phyloP scores from a whole-genome alignment of 768 basidiomycete species.

The Candolleomyces efflorescens region DNA sequence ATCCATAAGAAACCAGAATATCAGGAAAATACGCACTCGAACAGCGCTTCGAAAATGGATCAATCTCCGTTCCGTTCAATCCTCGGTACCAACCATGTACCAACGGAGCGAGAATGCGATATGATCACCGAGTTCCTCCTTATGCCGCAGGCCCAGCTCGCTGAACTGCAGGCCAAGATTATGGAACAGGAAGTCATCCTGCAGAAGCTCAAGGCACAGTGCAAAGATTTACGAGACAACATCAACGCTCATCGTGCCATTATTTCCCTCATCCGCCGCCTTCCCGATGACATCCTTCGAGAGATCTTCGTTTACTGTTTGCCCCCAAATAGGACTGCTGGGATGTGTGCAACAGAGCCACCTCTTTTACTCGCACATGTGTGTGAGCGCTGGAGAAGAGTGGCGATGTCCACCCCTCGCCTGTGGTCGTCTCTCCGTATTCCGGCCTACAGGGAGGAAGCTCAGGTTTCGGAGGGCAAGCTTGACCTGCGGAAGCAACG shows the following conservation, averaged over 20 bases:
- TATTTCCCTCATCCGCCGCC: background rate
- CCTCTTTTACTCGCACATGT: constrained; percentile 9
- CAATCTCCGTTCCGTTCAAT: background rate
- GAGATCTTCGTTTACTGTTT: constrained; percentile 11
- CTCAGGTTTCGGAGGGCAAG: background rate
- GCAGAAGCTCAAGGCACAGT: background rate
- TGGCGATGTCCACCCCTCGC: constrained; percentile 2
- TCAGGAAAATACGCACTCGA: too few relatives aligned
- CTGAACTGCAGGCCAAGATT: background rate
- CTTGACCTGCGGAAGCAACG: background rate
- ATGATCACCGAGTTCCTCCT: background rate
- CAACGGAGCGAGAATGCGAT: background rate
- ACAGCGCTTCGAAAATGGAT: too few relatives aligned
- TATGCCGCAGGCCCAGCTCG: background rate
- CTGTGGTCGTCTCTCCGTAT: constrained; percentile 10
- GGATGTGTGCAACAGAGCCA: constrained; percentile 1
- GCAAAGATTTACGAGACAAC: background rate
- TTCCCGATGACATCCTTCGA: constrained; percentile 4
- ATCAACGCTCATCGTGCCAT: background rate
- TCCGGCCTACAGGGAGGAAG: background rate
- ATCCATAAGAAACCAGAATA: too few relatives aligned
- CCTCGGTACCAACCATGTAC: background rate
- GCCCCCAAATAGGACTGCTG: constrained; percentile 1
- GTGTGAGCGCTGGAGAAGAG: constrained; percentile 5
- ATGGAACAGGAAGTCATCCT: background rate